A percentile compares a stretch with the other conserved stretches of the same genome.
Evolutionary conservation across 2,329 filamentous ascomycete genomes (phyloP).

Genomic region (Sarocladium kiliense): DNA sequence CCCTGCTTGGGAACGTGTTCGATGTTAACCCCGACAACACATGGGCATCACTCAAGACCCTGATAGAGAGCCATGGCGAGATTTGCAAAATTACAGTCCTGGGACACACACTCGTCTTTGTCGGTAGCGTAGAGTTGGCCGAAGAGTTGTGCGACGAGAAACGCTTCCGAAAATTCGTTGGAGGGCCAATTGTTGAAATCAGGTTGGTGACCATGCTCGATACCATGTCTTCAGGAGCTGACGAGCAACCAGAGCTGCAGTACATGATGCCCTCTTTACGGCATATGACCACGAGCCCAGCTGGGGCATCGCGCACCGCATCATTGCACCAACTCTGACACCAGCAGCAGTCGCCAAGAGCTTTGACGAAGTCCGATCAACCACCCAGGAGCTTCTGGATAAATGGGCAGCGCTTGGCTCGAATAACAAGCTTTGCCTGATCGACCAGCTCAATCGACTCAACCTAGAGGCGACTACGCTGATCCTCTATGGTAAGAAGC

Average conservation of each 20-base stretch:
- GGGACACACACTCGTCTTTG: slow-evolving; percentile 32
- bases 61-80: slow-evolving; percentile 29
- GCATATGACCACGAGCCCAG: slow-evolving; percentile 41
- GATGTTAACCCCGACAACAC: slow-evolving; percentile 29
- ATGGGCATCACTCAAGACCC: slow-evolving; percentile 30
- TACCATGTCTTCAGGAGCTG: background rate
- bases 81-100: slow-evolving; percentile 33
- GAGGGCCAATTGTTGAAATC: slow-evolving; percentile 43
- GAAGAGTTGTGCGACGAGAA: slow-evolving; percentile 47
- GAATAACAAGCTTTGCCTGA: slow-evolving; percentile 34
- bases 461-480: slow-evolving; percentile 47
- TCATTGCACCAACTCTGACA: slow-evolving; percentile 42
- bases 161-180: slow-evolving; percentile 49
- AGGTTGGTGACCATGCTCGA: background rate
- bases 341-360: slow-evolving; percentile 24
- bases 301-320: slow-evolving; percentile 48
- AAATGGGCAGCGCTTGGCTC: slow-evolving; percentile 40
- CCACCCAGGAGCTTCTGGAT: slow-evolving; percentile 41
- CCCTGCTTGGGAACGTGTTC: slow-evolving; percentile 32
- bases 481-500: slow-evolving; percentile 45
- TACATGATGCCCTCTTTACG: slow-evolving; percentile 48
- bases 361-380: slow-evolving; percentile 44
- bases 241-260: slow-evolving; percentile 35
- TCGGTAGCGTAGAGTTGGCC: slow-evolving; percentile 42
- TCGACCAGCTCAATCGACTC: slow-evolving; percentile 46